These are phyloP conservation scores for Adansonia rubrostipa DNA, from an alignment of 441 rosid species.

Conservation along the genomic window DNA sequence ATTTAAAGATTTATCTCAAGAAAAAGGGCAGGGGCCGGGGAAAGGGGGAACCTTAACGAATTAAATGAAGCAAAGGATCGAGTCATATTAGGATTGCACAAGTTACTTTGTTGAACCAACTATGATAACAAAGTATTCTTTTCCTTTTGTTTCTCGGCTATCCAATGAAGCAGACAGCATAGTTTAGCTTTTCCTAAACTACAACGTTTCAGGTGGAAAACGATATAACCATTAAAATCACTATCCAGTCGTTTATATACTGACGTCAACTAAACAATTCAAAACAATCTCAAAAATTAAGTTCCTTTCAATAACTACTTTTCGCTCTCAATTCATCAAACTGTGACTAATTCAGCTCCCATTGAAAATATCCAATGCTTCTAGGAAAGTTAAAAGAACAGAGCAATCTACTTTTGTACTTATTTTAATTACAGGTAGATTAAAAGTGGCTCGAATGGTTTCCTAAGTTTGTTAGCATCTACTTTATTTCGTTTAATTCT, in stretches of 20 bases:
- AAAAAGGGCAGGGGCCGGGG: neutral
- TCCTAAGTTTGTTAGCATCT: neutral
- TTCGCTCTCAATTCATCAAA: neutral
- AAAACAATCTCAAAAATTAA: no score
- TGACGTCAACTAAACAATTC: neutral
- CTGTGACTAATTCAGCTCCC: neutral
- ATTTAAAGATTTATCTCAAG: neutral
- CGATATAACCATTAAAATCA: neutral
- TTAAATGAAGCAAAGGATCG: neutral
- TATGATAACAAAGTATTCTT: neutral
- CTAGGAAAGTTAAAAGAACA: no score
- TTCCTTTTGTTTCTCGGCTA: slow-evolving; percentile 13
- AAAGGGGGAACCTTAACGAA: neutral
- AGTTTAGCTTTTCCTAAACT: neutral
- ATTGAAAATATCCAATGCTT: neutral
- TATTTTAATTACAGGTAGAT: neutral
- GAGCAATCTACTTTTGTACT: neutral
- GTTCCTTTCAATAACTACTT: neutral
- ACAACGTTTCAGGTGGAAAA: neutral
- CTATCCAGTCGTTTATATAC: neutral
- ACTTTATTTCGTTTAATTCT: neutral
- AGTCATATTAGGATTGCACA: neutral
- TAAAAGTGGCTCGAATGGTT: neutral
- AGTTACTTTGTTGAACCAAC: neutral
- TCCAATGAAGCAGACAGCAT: neutral